Conservation (phyloP, 306 rosid species). For the Albizia julibrissin region DNA sequence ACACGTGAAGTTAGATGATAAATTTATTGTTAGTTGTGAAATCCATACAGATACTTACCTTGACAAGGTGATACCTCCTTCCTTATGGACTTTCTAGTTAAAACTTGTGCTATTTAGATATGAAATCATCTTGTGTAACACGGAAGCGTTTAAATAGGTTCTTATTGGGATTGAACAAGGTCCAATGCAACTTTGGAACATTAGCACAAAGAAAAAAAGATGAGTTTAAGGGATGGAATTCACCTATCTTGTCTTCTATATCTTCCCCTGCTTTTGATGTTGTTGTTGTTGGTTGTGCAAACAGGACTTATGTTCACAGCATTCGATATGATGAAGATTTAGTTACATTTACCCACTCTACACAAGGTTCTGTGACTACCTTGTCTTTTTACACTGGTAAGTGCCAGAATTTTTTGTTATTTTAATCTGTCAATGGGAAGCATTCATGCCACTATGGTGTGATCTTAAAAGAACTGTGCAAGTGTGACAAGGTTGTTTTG, state of each 20-base stretch:
- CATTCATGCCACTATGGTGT: neutral
- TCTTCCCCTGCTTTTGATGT: conserved; percentile 93
- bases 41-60: conserved; percentile 93
- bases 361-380: conserved; percentile 88
- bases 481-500: neutral
- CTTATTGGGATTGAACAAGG: conserved; percentile 90
- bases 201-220: conserved; percentile 74
- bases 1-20: conserved; percentile 54
- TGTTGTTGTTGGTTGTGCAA: conserved; percentile 89
- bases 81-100: neutral
- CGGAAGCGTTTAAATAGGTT: conserved; percentile 54
- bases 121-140: conserved; percentile 8
- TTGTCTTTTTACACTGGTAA: no score
- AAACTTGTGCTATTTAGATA: conserved; percentile 12
- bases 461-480: neutral
- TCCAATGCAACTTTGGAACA: conserved; percentile 88
- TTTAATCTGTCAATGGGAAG: neutral
- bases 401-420: conserved; percentile 3
- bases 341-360: conserved; percentile 78
- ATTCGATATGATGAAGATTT: conserved; percentile 77
- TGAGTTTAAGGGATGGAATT: conserved; percentile 92
- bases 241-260: conserved; percentile 70
- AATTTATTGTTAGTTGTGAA: conserved; percentile 64
- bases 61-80: conserved; percentile 63
- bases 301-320: conserved; percentile 76